A percentile compares a stretch with the other conserved stretches of the same genome.
These are phyloP conservation scores for Pseudohalonectria lignicola DNA, from an alignment of 2,329 filamentous ascomycete genomes.

Conservation along the genomic window DNA sequence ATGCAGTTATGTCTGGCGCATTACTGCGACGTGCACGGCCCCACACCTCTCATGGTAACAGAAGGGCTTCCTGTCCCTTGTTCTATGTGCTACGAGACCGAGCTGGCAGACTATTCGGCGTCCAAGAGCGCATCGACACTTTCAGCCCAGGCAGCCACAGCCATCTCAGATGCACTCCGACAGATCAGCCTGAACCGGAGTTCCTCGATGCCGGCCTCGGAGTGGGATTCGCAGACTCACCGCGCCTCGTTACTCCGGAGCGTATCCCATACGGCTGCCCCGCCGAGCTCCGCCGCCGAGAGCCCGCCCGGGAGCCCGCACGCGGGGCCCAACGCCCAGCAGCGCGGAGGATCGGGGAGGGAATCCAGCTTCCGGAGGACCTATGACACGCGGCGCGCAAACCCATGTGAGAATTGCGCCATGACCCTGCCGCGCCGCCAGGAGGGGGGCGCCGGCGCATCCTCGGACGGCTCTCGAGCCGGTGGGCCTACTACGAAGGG, in stretches of 20 bases:
- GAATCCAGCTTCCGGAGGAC: slow-evolving; percentile 52
- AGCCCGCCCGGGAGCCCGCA: slow-evolving; percentile 49
- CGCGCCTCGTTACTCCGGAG: slow-evolving; percentile 29
- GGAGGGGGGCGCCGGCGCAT: slow-evolving; percentile 8
- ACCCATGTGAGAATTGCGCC: slow-evolving; percentile 58
- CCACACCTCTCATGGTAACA: slow-evolving; percentile 59
- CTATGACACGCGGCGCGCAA: slow-evolving; percentile 52
- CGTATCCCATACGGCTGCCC: slow-evolving; percentile 16
- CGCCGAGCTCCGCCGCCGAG: slow-evolving; percentile 33
- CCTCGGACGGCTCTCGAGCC: slow-evolving; percentile 3
- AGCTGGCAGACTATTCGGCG: slow-evolving; percentile 20
- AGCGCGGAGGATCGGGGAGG: slow-evolving; percentile 29
- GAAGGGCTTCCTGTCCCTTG: slow-evolving; percentile 54
- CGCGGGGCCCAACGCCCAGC: slow-evolving; percentile 8
- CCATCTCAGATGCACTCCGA: slow-evolving; percentile 34
- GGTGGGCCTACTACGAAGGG: too few relatives aligned
- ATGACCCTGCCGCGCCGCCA: slow-evolving; percentile 48
- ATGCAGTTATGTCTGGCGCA: slow-evolving; percentile 58
- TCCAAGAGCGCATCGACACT: slow-evolving; percentile 21
- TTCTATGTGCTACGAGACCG: slow-evolving; percentile 42
- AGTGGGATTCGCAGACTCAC: slow-evolving; percentile 31
- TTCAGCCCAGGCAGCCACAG: slow-evolving; percentile 17
- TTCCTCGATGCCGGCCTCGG: slow-evolving; percentile 29
- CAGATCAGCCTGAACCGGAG: slow-evolving; percentile 34
- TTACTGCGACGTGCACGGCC: slow-evolving; percentile 61